Evolutionary conservation across 78 protist genomes (phyloP).

Genomic region (Cyanophora paradoxa): DNA sequence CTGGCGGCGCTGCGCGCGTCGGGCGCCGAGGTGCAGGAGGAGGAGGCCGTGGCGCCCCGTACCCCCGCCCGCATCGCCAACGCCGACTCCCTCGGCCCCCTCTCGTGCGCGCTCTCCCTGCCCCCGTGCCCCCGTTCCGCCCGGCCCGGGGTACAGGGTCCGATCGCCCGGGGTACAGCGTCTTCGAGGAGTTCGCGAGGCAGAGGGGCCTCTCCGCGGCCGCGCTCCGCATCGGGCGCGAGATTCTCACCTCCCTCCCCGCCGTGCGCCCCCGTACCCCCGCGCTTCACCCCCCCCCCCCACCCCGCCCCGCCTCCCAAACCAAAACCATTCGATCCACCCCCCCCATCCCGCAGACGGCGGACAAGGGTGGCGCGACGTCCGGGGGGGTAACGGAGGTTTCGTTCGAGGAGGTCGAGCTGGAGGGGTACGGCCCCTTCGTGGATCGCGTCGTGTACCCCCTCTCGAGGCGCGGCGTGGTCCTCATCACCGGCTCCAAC

Average conservation of each 20-base stretch:
- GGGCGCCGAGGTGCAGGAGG: background rate
- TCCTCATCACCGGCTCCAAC: background rate
- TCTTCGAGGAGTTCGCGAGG: background rate
- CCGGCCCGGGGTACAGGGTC: no score
- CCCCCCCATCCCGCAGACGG: no score
- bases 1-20: background rate
- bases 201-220: background rate
- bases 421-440: background rate
- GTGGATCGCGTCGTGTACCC: background rate
- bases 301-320: background rate
- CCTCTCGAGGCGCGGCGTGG: background rate
- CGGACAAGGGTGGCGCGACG: no score
- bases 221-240: no score
- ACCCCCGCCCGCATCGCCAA: no score
- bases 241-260: background rate
- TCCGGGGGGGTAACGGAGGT: no score
- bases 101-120: no score
- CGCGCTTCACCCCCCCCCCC: background rate
- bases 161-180: no score
- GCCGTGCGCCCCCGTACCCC: background rate
- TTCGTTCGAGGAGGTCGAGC: background rate
- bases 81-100: no score
- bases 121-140: no score
- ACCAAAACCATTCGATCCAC: no score
- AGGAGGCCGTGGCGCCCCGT: no score